Evolutionary conservation across 202 grass and related monocot genomes (phyloP).

Genomic region (Eragrostis tef): DNA sequence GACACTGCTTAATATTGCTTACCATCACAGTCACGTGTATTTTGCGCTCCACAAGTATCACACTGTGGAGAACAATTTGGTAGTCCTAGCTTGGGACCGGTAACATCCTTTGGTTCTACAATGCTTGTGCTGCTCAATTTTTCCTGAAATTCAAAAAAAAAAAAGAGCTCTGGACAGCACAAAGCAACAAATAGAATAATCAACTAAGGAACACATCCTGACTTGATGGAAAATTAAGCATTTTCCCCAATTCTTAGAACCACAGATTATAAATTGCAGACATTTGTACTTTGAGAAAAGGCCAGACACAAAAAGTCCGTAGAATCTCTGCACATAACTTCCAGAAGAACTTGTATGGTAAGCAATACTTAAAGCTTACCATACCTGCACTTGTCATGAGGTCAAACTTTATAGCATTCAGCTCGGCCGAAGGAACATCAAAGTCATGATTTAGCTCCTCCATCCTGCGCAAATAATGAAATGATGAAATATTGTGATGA

Average conservation of each 20-base stretch:
- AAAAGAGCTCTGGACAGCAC: not conserved
- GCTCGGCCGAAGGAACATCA: conserved; percentile 46
- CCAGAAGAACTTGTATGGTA: not conserved
- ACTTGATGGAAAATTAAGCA: conserved; percentile 1
- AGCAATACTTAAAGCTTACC: conserved; percentile 53
- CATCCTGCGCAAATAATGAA: conserved; percentile 53
- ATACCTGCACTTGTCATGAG: conserved; percentile 74
- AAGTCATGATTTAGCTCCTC: conserved; percentile 49
- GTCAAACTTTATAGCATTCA: conserved; percentile 68
- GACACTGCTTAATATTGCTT: conserved; percentile 28
- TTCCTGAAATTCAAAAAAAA: conserved; percentile 60
- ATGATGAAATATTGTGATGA: conserved; percentile 8
- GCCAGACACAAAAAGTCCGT: not conserved
- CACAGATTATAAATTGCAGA: not conserved
- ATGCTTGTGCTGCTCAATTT: conserved; percentile 63
- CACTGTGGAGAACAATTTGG: conserved; percentile 68
- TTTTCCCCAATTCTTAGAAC: not conserved
- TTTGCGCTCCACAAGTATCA: conserved; percentile 70
- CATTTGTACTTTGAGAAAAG: not conserved
- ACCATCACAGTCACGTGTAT: conserved; percentile 75
- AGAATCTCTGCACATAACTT: not conserved
- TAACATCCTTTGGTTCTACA: conserved; percentile 69
- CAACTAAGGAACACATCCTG: not conserved
- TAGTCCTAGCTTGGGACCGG: conserved; percentile 73
- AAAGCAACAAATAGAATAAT: too few species aligned